Evolutionary conservation across 495 filamentous ascomycete genomes (phyloP).

Genomic region (Parmelia sp.): DNA sequence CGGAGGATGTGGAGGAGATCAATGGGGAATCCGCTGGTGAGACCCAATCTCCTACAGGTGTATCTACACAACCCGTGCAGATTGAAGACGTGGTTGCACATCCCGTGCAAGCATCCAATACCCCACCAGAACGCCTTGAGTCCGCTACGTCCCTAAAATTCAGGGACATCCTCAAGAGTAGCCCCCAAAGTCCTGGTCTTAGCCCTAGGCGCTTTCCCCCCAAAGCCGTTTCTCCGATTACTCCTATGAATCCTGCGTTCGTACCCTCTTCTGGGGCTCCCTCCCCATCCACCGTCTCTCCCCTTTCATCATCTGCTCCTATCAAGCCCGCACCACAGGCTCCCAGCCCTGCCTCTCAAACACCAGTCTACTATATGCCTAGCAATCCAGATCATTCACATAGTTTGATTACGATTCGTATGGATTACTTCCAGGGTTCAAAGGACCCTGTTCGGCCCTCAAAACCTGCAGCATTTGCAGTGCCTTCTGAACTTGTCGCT

Average conservation of each 20-base stretch:
- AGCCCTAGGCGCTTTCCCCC: not conserved
- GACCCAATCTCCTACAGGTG: constrained; percentile 5
- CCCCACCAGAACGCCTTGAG: not conserved
- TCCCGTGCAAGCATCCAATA: not conserved
- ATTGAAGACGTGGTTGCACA: not conserved
- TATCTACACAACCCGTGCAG: constrained; percentile 9
- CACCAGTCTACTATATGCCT: not conserved
- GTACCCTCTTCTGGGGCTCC: not conserved
- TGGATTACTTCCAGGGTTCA: not conserved
- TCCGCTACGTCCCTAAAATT: not conserved
- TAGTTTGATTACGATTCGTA: not conserved
- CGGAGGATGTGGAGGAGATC: not conserved
- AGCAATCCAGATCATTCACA: not conserved
- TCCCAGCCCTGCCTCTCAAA: not conserved
- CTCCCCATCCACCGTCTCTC: not conserved
- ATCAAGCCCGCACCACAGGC: not conserved
- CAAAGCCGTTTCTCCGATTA: not conserved
- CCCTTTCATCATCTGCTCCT: not conserved
- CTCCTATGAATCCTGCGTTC: not conserved
- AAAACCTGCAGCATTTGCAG: not conserved
- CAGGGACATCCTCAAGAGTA: not conserved
- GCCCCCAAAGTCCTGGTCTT: not conserved
- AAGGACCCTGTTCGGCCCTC: not conserved
- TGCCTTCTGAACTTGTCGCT: constrained; percentile 2
- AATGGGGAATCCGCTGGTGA: constrained; percentile 2